Base-by-base conservation (phyloP, 2,329 filamentous ascomycete species). In the Dactylellina haptotyla region DNA sequence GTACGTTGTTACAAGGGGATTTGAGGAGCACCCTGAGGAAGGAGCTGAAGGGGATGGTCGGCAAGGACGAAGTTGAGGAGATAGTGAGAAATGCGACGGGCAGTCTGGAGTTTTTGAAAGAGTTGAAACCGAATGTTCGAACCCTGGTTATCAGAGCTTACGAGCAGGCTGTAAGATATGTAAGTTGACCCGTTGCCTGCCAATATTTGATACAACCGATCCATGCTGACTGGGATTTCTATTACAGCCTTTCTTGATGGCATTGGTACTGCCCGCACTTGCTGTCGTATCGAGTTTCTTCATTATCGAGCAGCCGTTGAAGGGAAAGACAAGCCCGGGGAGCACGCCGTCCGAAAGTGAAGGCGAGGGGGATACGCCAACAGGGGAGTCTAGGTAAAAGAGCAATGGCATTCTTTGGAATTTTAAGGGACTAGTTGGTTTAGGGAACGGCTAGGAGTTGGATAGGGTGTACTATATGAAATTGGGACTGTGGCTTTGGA, bases 81-180 rank as follows among this genome's bases (percentile, higher is more conserved):
- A 91, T 93, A 75, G 89, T 91, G 45, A 84, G 88, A 67, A 84
- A 84, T 9, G 90, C 93, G 2, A 84, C 90, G 23, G 84, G 90
- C 79, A 91, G 87, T 77, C 82, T 94, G 43, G 86, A 89, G 54
- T 92, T 86, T 77, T 88, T 93, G 79, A 85, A 85, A 50, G 82
- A 84, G 3, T 83, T 94, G 32, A 86, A 90, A 4, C 87, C 89
- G 0, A 82, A 80, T 1, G 81, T 89, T 0, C 85, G 85, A 25
- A 81, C 79, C 10, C 80, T 90, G 10, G 90, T 94, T 2, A 84
- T 87, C 37, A 81, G 82, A 26, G 91, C 89, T 79, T 94, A 93
- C 80, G 86, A 87, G 43, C 82, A 81, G 77, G 84, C 86, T n/a
- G 84, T 85, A 18, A 63, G 63, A 69, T 69, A 54, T 46, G 69